Percentiles rank a stretch among this genome's conserved stretches.
Evolutionary conservation across 441 rosid species (phyloP).

Genomic region (Croton setiger): DNA sequence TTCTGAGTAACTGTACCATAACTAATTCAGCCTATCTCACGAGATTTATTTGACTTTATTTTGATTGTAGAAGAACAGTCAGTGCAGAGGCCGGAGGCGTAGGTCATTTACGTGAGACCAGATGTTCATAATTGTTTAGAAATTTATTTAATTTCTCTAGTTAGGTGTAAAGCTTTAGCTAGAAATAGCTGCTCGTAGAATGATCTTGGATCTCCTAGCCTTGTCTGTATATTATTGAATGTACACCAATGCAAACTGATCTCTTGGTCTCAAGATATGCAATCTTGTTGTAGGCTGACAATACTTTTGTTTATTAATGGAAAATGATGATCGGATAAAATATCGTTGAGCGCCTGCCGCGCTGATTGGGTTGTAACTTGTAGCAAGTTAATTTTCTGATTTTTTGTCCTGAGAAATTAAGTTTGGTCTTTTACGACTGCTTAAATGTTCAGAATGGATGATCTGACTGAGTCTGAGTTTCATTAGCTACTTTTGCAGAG

Average conservation of each 20-base stretch:
- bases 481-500: too few relatives aligned
- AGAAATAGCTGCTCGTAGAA: constrained; percentile 8
- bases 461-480: too few relatives aligned
- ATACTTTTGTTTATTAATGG: too few relatives aligned
- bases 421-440: too few relatives aligned
- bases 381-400: too few relatives aligned
- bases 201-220: not conserved
- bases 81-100: not conserved
- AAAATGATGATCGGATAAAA: too few relatives aligned
- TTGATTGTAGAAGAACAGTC: not conserved
- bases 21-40: not conserved
- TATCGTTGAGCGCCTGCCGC: too few relatives aligned
- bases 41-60: not conserved
- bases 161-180: constrained; percentile 7
- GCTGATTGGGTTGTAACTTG: too few relatives aligned
- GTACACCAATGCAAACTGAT: not conserved
- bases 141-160: not conserved
- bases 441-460: too few relatives aligned
- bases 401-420: too few relatives aligned
- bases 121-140: constrained; percentile 15
- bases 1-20: constrained; percentile 28
- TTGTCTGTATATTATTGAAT: not conserved
- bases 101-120: not conserved
- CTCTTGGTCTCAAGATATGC: constrained; percentile 6
- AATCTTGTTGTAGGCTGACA: constrained; percentile 1